phyloP scores from a whole-genome alignment of 768 basidiomycete species.

The Russula lepida region DNA sequence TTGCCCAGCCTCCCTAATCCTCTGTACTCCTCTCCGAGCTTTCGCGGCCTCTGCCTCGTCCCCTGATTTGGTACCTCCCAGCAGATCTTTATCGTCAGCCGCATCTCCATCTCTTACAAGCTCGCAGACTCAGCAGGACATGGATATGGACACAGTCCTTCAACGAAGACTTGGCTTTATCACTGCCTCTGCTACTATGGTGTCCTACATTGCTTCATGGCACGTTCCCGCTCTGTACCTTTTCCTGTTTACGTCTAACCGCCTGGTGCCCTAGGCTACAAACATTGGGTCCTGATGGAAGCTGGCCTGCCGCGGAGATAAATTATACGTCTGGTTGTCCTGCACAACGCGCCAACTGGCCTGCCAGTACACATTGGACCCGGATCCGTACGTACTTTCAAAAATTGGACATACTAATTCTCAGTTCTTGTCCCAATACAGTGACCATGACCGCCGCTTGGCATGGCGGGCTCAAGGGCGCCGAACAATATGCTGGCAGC shows the following conservation, averaged over 20 bases:
- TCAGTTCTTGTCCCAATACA: not conserved
- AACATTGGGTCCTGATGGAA: conserved; percentile 18
- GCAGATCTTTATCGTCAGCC: not conserved
- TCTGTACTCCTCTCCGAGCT: not conserved
- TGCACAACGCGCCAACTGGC: conserved; percentile 33
- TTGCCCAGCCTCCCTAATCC: not conserved
- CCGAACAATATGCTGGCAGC: conserved; percentile 12
- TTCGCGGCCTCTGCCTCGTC: not conserved
- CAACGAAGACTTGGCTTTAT: conserved; percentile 15
- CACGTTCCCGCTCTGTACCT: not conserved
- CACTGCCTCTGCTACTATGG: not conserved
- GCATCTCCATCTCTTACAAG: not conserved
- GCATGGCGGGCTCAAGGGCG: conserved; percentile 20
- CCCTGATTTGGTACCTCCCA: not conserved
- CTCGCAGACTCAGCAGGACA: conserved; percentile 2
- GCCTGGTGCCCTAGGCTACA: conserved; percentile 15
- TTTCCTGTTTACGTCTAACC: not conserved
- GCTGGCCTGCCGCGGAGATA: conserved; percentile 23
- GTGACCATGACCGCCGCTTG: conserved; percentile 23
- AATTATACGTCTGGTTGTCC: conserved; percentile 29
- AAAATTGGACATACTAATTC: not conserved
- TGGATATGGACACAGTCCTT: conserved; percentile 17
- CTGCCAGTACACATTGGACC: conserved; percentile 26
- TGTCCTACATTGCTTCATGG: conserved; percentile 12
- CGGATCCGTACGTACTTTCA: conserved; percentile 22